A percentile compares a stretch with the other conserved stretches of the same genome.
phyloP scores from a whole-genome alignment of 306 rosid species.

The Potentilla sterilis region DNA sequence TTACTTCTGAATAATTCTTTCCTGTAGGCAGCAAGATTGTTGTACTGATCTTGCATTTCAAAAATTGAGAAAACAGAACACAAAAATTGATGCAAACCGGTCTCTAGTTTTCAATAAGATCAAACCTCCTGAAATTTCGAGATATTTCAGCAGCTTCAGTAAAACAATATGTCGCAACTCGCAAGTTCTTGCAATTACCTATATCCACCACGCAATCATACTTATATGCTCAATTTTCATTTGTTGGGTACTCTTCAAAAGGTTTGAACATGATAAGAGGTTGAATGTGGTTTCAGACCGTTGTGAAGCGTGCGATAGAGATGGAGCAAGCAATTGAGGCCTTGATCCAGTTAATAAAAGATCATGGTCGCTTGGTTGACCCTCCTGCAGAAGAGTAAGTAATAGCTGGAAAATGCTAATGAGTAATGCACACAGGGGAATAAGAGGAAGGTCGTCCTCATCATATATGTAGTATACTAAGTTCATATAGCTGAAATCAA shows the following conservation, averaged over 20 bases:
- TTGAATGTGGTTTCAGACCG: slow-evolving; percentile 46
- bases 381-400: slow-evolving; percentile 69
- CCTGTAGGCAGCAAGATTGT: not conserved
- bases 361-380: slow-evolving; percentile 89
- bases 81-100: no score
- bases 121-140: no score
- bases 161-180: no score
- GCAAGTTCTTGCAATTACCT: no score
- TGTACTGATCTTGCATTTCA: not conserved
- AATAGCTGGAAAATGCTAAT: not conserved
- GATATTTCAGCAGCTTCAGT: no score
- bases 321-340: slow-evolving; percentile 95
- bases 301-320: slow-evolving; percentile 86
- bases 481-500: not conserved
- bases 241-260: no score
- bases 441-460: not conserved
- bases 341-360: slow-evolving; percentile 85
- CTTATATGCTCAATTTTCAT: no score
- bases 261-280: no score
- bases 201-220: no score
- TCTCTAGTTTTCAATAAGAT: no score
- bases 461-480: not conserved
- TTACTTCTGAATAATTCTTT: not conserved
- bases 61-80: no score
- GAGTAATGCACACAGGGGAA: not conserved